A percentile compares a stretch with the other conserved stretches of the same genome.
Conservation (phyloP, 106 monocot genomes). For the Alisma plantagoaquatica region DNA sequence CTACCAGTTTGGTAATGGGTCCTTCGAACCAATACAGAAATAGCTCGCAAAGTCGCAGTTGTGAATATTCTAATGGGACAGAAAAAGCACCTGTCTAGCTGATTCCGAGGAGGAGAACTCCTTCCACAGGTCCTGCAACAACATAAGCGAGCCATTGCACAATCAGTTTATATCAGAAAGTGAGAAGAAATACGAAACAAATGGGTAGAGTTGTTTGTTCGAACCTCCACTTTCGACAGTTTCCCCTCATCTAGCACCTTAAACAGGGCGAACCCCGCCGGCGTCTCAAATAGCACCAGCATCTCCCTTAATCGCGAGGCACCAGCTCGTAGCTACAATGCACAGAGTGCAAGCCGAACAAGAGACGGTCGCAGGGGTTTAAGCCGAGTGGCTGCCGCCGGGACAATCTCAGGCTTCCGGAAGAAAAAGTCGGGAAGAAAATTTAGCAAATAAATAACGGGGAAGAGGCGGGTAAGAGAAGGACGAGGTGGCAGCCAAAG, state of each 20-base stretch:
- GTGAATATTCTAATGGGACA: neutral
- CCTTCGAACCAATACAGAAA: too few species aligned
- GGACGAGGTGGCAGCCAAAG: too few species aligned
- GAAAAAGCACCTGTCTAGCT: conserved; percentile 51
- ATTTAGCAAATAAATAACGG: too few species aligned
- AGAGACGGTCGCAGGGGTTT: too few species aligned
- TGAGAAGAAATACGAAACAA: neutral
- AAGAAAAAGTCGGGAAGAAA: too few species aligned
- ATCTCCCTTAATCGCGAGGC: too few species aligned
- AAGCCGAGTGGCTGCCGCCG: too few species aligned
- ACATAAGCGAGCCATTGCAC: neutral
- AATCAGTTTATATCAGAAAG: neutral
- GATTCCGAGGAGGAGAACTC: conserved; percentile 55
- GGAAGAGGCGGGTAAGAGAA: too few species aligned
- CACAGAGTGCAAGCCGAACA: too few species aligned
- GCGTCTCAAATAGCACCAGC: conserved; percentile 29
- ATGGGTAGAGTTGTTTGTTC: conserved; percentile 12
- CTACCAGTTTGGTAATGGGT: too few species aligned
- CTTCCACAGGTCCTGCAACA: conserved; percentile 72
- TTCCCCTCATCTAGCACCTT: conserved; percentile 32
- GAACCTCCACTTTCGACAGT: conserved; percentile 31
- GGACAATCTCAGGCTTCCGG: too few species aligned
- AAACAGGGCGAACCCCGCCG: conserved; percentile 34
- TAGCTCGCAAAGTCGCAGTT: neutral
- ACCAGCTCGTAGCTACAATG: too few species aligned